phyloP scores from a whole-genome alignment of 768 basidiomycete genomes.

The Pholiota conissans region DNA sequence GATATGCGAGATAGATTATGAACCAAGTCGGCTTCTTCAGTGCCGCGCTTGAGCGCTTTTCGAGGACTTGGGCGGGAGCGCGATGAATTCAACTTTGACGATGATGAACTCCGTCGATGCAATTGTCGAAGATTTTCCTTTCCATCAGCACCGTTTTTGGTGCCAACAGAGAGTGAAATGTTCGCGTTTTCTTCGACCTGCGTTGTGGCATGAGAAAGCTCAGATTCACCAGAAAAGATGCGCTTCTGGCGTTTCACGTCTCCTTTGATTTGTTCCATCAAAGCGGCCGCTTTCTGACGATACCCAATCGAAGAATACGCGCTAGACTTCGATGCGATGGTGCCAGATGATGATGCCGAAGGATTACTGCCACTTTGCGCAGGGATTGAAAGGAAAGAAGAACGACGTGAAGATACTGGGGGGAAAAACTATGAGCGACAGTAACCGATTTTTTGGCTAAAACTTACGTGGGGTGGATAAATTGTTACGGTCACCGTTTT shows the following conservation, averaged over 20 bases:
- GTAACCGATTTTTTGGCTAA: neutral
- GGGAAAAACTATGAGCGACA: constrained; percentile 1
- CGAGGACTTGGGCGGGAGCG: constrained; percentile 24
- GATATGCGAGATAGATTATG: constrained; percentile 26
- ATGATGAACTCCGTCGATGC: constrained; percentile 33
- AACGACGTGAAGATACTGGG: constrained; percentile 29
- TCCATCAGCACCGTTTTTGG: constrained; percentile 14
- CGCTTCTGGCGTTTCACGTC: constrained; percentile 78
- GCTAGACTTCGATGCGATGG: constrained; percentile 31
- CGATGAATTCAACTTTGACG: constrained; percentile 28
- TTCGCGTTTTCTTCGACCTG: constrained; percentile 32
- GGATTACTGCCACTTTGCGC: constrained; percentile 25
- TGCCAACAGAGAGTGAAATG: constrained; percentile 16
- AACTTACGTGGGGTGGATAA: constrained; percentile 5
- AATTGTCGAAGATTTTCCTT: constrained; percentile 33
- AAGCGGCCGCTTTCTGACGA: constrained; percentile 70
- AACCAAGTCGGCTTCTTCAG: constrained; percentile 21
- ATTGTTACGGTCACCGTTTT: neutral
- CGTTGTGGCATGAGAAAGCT: constrained; percentile 43
- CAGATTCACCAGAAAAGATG: constrained; percentile 67
- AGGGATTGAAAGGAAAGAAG: constrained; percentile 35
- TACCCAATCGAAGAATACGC: constrained; percentile 66
- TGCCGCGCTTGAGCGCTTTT: constrained; percentile 17
- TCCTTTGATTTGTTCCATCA: constrained; percentile 85
- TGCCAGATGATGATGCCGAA: constrained; percentile 24